phyloP scores from a whole-genome alignment of 2,329 filamentous ascomycete genomes.

The Sphaerulina vaccinii region DNA sequence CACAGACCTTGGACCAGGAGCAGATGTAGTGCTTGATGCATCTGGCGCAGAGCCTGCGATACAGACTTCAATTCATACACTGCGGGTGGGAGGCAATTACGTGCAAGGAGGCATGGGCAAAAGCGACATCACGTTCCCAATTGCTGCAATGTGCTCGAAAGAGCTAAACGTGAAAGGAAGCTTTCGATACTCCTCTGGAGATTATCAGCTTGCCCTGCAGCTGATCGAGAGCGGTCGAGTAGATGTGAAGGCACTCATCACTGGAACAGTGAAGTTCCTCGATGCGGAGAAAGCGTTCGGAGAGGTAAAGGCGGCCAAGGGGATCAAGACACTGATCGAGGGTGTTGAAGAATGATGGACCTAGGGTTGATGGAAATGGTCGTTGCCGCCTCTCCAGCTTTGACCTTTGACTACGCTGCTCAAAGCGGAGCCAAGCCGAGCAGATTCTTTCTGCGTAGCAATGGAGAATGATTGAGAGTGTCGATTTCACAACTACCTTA shows the following conservation, averaged over 20 bases:
- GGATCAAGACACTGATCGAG: slow-evolving; percentile 62
- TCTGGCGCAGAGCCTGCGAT: slow-evolving; percentile 51
- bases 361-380: no score
- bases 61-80: slow-evolving; percentile 51
- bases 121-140: slow-evolving; percentile 83
- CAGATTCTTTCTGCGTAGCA: no score
- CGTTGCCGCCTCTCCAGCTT: no score
- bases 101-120: slow-evolving; percentile 89
- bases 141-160: slow-evolving; percentile 85
- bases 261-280: slow-evolving; percentile 71
- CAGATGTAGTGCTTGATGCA: slow-evolving; percentile 51
- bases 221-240: slow-evolving; percentile 72
- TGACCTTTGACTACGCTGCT: no score
- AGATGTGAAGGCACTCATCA: slow-evolving; percentile 74
- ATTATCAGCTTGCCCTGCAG: slow-evolving; percentile 80
- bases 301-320: slow-evolving; percentile 80
- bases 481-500: no score
- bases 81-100: slow-evolving; percentile 50
- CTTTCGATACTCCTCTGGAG: slow-evolving; percentile 85
- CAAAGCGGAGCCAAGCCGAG: no score
- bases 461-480: no score
- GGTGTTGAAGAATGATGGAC: slow-evolving; percentile 28
- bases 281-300: slow-evolving; percentile 84
- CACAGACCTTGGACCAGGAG: slow-evolving; percentile 51
- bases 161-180: slow-evolving; percentile 83